phyloP scores from a whole-genome alignment of 2,329 filamentous ascomycete genomes.

The Aspergillus brasiliensis region DNA sequence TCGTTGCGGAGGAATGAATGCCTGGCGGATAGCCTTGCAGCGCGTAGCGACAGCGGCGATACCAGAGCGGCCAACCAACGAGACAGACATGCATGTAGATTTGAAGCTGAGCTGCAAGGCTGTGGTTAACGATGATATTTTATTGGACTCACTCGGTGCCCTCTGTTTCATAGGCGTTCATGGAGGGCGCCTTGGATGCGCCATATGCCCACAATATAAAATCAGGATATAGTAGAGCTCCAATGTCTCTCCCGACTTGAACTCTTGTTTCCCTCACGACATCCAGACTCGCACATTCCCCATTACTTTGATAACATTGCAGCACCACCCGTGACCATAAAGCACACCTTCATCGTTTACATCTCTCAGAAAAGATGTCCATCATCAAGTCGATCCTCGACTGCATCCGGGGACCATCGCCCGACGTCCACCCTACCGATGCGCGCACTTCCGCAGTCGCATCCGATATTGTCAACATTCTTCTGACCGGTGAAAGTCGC shows the following conservation, averaged over 20 bases:
- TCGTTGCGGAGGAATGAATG: neutral
- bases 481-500: constrained; percentile 4
- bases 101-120: neutral
- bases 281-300: too few species aligned
- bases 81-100: neutral
- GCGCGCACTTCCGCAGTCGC: neutral
- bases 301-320: neutral
- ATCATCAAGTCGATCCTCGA: constrained; percentile 2
- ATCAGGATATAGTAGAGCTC: too few species aligned
- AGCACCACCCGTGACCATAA: neutral
- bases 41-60: neutral
- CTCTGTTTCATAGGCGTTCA: neutral
- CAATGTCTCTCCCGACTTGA: too few species aligned
- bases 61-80: neutral
- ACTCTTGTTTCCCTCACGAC: too few species aligned
- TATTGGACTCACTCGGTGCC: neutral
- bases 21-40: neutral
- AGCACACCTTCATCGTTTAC: neutral
- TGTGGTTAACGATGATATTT: neutral
- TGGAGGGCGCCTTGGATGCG: neutral
- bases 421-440: neutral
- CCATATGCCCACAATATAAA: neutral
- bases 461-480: constrained; percentile 12
- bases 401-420: neutral
- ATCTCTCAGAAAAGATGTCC: neutral